Base-by-base conservation (phyloP, 495 filamentous ascomycete genomes). In the Tuber magnatum region DNA sequence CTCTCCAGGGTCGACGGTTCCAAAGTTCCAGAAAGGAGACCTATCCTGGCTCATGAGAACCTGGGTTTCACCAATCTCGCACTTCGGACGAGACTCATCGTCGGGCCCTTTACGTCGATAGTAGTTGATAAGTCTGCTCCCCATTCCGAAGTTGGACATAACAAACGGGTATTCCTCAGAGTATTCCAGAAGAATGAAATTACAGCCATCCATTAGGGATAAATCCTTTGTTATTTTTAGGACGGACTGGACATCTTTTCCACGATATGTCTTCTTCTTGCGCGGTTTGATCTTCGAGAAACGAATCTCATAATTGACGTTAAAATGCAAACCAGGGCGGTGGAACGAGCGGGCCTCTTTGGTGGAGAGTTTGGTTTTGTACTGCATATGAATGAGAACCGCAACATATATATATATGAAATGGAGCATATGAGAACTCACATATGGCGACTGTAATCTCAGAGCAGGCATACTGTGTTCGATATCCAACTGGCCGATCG, bases 141-240 rank as follows among this genome's bases (percentile, higher is more conserved):
- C 94, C 95, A 99, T 99, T 76, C 94, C 95, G 78, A 97, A 94
- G 83, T 97, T 96, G 12, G 95, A 97, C 76, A 99, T 86, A 74
- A 94, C 92, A 20, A 89, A 91, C 1, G 95, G 95, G 73, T 92
- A 91, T 83, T 98, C 93, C 82, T 99, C 95, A 18, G 93, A 95
- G 84, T 98, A 98, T 84, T 99, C 95, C 44, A 97, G 89, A 24
- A 99, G 86, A 14, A 97, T 85, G 24, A 91, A 90, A 39, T 88
- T 90, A 0, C 96, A 94, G 81, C 94, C 97, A 82, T 99, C 95
- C 74, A 90, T 91, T 80, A 97, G 83, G 1, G 91, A 91, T 22
- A 99, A 87, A 73, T 96, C 90, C 74, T 90, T 89, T 3, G 93
- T 90, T 24, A 86, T 89, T 48, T 87, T 86, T 85, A 92, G 97